Evolutionary conservation across 345 rosid genomes (phyloP), one percentile per base, ranked within the genome.

Genomic region (Capsella bursapastoris): DNA sequence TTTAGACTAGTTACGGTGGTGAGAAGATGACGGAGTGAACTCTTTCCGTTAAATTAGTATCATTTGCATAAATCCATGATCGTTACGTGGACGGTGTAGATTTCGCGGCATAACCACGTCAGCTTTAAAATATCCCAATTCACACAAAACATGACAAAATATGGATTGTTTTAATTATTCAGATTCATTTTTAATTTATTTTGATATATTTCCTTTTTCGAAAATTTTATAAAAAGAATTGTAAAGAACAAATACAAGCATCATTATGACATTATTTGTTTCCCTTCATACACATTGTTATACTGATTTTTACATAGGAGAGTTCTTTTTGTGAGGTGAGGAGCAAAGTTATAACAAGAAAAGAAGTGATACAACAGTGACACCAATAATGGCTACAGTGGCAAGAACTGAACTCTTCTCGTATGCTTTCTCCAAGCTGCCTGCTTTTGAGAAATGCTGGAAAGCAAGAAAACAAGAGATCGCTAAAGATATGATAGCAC

Each of bases 321-420:
- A 57, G 51, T 22, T 57, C 50, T 3, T 13, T 51, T 51, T 40
- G 43, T 70, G 35, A 1, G 25, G 25, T 22, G 31, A 47, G 35
- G 27, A 59, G 57, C 40, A 32, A 52, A 52, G 22, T 69, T 62
- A 76, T 55, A 76, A 43, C 70, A 76, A 69, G 50, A 76, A 76
- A 62, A 76, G 70, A 76, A 81, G 49, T 0, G 98, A 86, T 56
- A 86, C 66, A 18, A 75, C 74, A 22, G 84, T 64, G 47, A 88
- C 66, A 73, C 86, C 82, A 47, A 83, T 62, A 56, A 87, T 76
- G 79, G 89, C 90, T 64, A 86, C 2, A 70, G 97, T 86, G 78
- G 96, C 93, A 53, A 93, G 60, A 82, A 91, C 27, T 74, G 97
- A 87, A 74, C 85, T 87, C 86, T 86, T 88, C 47, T 91, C 91